Conservation (phyloP, 176 grass and related monocot species). For the Triticum timopheevii region DNA sequence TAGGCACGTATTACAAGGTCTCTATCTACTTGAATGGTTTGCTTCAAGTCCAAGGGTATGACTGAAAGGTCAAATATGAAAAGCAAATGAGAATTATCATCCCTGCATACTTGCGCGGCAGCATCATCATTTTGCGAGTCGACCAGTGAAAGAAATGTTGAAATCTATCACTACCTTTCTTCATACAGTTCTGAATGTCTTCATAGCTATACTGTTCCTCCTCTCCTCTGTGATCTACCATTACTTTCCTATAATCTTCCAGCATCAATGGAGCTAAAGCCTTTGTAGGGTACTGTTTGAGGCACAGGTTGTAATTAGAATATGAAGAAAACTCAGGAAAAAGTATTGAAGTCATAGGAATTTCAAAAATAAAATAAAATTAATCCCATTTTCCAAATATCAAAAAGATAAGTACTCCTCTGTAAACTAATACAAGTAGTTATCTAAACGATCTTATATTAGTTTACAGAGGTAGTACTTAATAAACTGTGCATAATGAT, state of each 20-base stretch:
- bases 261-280: constrained; percentile 96
- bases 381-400: not conserved
- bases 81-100: constrained; percentile 19
- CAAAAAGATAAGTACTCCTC: not conserved
- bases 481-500: not conserved
- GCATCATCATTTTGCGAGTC: constrained; percentile 24
- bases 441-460: too few species aligned
- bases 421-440: too few species aligned
- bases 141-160: constrained; percentile 8
- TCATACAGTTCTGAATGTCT: constrained; percentile 78
- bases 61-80: constrained; percentile 49
- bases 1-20: constrained; percentile 90
- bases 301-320: constrained; percentile 1
- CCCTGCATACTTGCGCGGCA: not conserved
- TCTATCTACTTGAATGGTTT: constrained; percentile 87
- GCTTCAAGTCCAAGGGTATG: constrained; percentile 85
- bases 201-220: constrained; percentile 74
- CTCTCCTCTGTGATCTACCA: constrained; percentile 74
- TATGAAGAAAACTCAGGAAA: constrained; percentile 1
- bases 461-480: not conserved
- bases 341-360: not conserved
- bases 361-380: not conserved
- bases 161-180: constrained; percentile 60
- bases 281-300: constrained; percentile 89
- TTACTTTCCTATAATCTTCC: constrained; percentile 88